Conservation (phyloP, 2,329 filamentous ascomycete genomes). For the Bipolaris bicolor region DNA sequence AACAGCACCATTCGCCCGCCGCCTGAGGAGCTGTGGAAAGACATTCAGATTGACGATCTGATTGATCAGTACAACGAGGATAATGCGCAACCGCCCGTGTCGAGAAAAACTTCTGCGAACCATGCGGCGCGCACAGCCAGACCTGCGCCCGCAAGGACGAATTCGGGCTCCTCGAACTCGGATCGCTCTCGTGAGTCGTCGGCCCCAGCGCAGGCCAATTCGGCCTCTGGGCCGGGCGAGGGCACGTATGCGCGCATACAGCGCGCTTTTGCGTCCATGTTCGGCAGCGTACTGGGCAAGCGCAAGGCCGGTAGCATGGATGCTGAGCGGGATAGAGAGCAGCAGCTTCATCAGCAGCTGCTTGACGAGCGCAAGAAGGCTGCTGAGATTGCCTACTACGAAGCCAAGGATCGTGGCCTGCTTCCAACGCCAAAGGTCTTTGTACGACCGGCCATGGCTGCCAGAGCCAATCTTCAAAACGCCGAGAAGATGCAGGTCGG, state of each 20-base stretch:
- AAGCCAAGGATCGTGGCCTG: constrained; percentile 43
- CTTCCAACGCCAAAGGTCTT: constrained; percentile 43
- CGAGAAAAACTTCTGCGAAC: constrained; percentile 12
- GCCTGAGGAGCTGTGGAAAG: constrained; percentile 39
- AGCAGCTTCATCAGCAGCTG: constrained; percentile 18
- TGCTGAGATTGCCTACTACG: constrained; percentile 41
- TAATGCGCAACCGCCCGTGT: constrained; percentile 23
- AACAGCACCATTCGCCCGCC: constrained; percentile 38
- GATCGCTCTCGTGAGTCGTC: constrained; percentile 4
- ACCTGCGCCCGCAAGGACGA: constrained; percentile 1
- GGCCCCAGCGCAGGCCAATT: constrained; percentile 8
- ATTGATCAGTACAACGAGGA: constrained; percentile 37
- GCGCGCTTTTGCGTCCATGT: constrained; percentile 34
- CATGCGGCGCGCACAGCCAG: constrained; percentile 1
- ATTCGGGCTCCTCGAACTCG: constrained; percentile 8
- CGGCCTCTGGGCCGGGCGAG: constrained; percentile 18
- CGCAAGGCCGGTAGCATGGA: constrained; percentile 35
- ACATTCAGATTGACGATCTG: constrained; percentile 32
- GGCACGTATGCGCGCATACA: constrained; percentile 39
- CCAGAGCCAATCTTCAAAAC: constrained; percentile 12
- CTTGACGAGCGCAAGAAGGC: constrained; percentile 37
- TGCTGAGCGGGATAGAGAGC: constrained; percentile 26
- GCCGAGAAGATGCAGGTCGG: constrained; percentile 12
- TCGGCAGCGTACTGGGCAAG: constrained; percentile 38
- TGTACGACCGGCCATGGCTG: constrained; percentile 30